Conservation (phyloP, 495 filamentous ascomycete genomes). For the Penicillium robsamsonii region DNA sequence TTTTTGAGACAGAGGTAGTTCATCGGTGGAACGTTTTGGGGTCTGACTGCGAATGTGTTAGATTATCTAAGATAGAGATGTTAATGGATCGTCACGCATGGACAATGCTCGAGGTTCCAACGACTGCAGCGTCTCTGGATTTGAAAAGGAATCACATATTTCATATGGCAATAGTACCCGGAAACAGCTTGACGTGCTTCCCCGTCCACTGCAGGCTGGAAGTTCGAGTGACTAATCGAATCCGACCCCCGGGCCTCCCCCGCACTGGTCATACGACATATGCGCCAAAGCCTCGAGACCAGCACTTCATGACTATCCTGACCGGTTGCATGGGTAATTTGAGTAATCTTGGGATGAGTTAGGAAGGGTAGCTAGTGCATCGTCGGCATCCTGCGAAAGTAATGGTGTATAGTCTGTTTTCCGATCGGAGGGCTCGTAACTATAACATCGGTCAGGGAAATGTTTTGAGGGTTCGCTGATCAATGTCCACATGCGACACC, state of each 20-base stretch:
- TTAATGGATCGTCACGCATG: not conserved
- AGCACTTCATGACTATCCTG: not conserved
- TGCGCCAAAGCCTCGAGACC: not conserved
- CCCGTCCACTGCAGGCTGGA: no score
- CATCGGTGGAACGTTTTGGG: not conserved
- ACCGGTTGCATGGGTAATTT: not conserved
- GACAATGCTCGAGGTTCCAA: not conserved
- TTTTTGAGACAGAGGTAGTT: not conserved
- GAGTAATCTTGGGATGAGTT: not conserved
- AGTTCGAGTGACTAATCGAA: not conserved
- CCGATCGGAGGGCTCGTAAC: not conserved
- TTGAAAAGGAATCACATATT: not conserved
- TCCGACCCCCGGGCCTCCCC: not conserved
- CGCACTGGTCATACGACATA: constrained; percentile 4
- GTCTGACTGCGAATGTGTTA: not conserved
- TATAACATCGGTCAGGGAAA: not conserved
- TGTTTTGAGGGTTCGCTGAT: not conserved
- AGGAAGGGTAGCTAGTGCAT: not conserved
- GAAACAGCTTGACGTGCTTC: not conserved
- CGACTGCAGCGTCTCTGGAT: not conserved
- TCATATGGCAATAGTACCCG: not conserved
- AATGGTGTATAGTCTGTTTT: not conserved
- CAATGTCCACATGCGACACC: not conserved
- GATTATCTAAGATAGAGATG: not conserved
- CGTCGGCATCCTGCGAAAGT: not conserved